phyloP scores from a whole-genome alignment of 352 stramenopile genomes.

The Phytopythium aichiense region DNA sequence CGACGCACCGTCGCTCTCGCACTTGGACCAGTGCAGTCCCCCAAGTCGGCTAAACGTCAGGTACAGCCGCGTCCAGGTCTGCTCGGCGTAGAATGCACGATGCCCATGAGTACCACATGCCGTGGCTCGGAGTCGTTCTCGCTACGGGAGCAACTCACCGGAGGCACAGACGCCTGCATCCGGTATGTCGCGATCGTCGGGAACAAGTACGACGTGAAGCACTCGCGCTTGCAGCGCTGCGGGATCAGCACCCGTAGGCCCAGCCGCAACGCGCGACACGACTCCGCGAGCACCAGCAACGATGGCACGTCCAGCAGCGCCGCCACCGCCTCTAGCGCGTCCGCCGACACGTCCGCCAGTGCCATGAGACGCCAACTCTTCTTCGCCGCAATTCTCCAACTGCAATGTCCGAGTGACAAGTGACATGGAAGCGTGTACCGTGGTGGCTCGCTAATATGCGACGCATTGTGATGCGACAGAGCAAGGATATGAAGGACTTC shows the following conservation, averaged over 20 bases:
- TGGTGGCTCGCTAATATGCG: background rate
- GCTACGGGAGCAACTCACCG: conserved; percentile 10
- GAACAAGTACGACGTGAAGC: conserved; percentile 51
- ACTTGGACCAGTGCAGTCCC: conserved; percentile 38
- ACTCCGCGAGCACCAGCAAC: conserved; percentile 36
- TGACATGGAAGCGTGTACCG: background rate
- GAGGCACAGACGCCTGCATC: conserved; percentile 50
- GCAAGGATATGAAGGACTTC: background rate
- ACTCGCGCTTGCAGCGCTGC: conserved; percentile 59
- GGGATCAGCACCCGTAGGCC: conserved; percentile 14
- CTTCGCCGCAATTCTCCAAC: background rate
- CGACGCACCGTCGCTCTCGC: conserved; percentile 35
- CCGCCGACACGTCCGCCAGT: conserved; percentile 28
- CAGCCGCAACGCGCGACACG: conserved; percentile 12
- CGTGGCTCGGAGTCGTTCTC: too few relatives aligned
- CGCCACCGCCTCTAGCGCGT: conserved; percentile 34
- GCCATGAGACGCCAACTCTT: background rate
- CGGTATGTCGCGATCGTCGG: conserved; percentile 62
- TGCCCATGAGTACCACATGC: background rate
- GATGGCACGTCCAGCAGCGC: conserved; percentile 29
- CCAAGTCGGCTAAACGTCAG: conserved; percentile 35
- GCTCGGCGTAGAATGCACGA: background rate
- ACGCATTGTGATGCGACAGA: background rate
- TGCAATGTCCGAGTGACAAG: background rate
- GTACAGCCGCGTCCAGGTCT: conserved; percentile 63